Evolutionary conservation across 148 eudicot genomes (phyloP).

Genomic region (Vaccinium myrtillus): DNA sequence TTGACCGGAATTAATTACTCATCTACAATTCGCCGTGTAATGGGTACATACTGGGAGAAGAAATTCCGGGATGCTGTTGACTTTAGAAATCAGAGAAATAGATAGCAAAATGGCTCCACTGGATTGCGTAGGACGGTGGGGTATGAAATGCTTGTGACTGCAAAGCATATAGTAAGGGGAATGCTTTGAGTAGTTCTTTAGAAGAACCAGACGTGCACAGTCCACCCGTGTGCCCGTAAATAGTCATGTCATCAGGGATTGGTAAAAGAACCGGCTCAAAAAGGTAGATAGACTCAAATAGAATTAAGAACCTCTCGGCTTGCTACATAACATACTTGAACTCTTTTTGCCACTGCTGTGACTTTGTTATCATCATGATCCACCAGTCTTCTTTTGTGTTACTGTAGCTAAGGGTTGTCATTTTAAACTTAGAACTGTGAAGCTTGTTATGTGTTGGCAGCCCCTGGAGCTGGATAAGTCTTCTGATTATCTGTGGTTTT

Average conservation of each 20-base stretch:
- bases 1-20: neutral
- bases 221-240: neutral
- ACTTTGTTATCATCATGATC: slow-evolving; percentile 4
- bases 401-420: neutral
- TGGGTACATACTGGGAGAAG: neutral
- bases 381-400: neutral
- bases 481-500: slow-evolving; percentile 9
- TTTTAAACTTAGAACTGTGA: neutral
- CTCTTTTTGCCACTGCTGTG: neutral
- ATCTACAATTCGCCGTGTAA: neutral
- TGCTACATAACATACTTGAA: neutral
- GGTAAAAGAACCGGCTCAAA: neutral
- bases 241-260: neutral
- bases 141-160: neutral
- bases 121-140: neutral
- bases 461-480: neutral
- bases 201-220: neutral
- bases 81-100: neutral
- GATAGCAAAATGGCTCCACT: neutral
- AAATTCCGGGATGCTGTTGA: neutral
- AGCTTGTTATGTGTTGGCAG: neutral
- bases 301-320: neutral
- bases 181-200: neutral
- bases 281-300: neutral
- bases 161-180: neutral